phyloP scores from a whole-genome alignment of 345 rosid genomes.

The Gossypium raimondii region DNA sequence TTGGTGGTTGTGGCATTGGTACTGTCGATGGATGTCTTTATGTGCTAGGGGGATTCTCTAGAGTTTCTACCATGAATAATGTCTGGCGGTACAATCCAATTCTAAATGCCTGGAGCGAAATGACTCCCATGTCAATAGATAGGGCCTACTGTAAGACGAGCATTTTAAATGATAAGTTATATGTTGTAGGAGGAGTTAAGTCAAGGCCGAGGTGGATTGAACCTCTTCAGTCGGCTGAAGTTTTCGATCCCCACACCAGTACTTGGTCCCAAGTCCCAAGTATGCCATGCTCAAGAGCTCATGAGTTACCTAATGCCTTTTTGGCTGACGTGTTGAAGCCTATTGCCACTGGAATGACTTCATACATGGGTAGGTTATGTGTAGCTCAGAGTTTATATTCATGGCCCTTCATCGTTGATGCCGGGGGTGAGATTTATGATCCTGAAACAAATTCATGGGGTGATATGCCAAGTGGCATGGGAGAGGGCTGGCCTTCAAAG shows the following conservation, averaged over 20 bases:
- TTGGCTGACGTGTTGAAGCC: constrained; percentile 75
- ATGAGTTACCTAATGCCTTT: constrained; percentile 67
- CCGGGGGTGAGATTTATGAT: constrained; percentile 85
- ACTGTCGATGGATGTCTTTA: constrained; percentile 74
- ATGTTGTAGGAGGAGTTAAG: constrained; percentile 89
- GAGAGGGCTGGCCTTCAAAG: constrained; percentile 92
- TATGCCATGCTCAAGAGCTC: constrained; percentile 87
- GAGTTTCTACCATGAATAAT: constrained; percentile 49
- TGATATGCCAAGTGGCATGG: constrained; percentile 94
- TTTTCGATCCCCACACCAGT: constrained; percentile 54
- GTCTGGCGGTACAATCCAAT: constrained; percentile 76
- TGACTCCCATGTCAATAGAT: constrained; percentile 56
- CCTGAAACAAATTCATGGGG: constrained; percentile 68
- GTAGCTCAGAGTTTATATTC: constrained; percentile 85
- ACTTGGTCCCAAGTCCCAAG: constrained; percentile 72
- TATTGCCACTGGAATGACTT: constrained; percentile 87
- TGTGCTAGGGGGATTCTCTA: constrained; percentile 78
- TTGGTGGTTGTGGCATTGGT: constrained; percentile 71
- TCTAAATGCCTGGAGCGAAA: constrained; percentile 64
- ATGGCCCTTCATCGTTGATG: constrained; percentile 92
- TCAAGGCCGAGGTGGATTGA: constrained; percentile 51
- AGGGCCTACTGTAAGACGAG: constrained; percentile 84
- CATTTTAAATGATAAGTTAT: constrained; percentile 62
- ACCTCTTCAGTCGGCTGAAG: constrained; percentile 96
- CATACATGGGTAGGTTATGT: constrained; percentile 72